phyloP scores from a whole-genome alignment of 2,329 filamentous ascomycete genomes.

The Ophiostoma sp. region DNA sequence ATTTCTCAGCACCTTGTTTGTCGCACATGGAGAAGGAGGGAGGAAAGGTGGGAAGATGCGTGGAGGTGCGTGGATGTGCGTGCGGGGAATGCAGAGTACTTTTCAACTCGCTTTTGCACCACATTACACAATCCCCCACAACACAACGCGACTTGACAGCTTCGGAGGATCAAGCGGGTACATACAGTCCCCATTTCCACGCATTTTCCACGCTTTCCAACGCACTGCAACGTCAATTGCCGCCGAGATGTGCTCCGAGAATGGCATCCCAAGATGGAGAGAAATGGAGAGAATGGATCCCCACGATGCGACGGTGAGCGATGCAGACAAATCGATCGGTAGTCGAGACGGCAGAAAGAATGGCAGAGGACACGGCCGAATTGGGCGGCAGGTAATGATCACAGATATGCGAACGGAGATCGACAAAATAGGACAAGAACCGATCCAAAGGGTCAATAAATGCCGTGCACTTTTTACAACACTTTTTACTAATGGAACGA shows the following conservation, averaged over 20 bases:
- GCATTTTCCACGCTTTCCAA: neutral
- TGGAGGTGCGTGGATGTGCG: neutral
- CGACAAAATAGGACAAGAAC: neutral
- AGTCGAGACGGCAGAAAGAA: neutral
- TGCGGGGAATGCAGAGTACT: neutral
- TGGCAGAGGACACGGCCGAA: neutral
- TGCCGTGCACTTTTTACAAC: neutral
- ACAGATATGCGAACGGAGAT: neutral
- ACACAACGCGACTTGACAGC: neutral
- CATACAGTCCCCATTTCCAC: neutral
- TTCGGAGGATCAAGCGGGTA: neutral
- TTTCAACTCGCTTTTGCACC: neutral
- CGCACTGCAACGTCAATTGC: constrained; percentile 10
- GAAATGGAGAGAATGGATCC: neutral
- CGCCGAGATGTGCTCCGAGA: constrained; percentile 5
- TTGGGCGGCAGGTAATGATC: neutral
- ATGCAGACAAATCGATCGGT: neutral
- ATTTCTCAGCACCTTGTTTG: neutral
- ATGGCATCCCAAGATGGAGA: neutral
- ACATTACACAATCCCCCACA: neutral
- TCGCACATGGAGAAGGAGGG: neutral
- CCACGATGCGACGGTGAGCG: neutral
- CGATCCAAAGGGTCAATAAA: neutral
- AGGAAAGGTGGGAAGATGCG: too few relatives aligned
- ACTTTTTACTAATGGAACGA: neutral